Evolutionary conservation across 2,329 filamentous ascomycete species (phyloP), one percentile per base, ranked within the genome.

Genomic region (Aspergillus pseudotamarii): DNA sequence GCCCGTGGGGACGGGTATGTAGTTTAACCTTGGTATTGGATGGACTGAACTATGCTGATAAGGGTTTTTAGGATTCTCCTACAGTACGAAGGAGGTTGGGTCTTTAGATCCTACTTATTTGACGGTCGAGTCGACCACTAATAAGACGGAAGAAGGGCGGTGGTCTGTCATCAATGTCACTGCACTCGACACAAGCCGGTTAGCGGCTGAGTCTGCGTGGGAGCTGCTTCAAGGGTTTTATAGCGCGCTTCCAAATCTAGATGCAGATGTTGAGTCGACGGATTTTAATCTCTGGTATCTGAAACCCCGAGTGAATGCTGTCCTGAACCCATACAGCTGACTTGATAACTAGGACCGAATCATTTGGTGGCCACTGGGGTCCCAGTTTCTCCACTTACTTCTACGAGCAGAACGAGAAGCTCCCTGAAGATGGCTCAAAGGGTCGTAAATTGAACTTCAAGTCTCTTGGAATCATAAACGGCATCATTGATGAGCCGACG

Each of bases 251-350:
- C 80, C 82, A 28, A 77, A 81, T 64, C 72, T 86, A 8, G 82
- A 84, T 66, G 75, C 76, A 19, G 77, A 77, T 19, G 78, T 86
- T 61, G 79, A 81, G 63, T 83, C 81, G 32, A 84, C 81, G 67
- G 81, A 79, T 38, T 86, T 88, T 71, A 86, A 87, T 64, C 77
- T 88, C 41, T 88, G 85, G 79, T 87, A 86, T 0, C 86, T 88
- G 72, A 83, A 80, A 76, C 43, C 78, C 80, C 63, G 80, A 79
- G 56, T 83, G 72, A 76, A 78, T 72, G 21, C 4, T 14, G 2
- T 23, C 3, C 23, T 28, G 6, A 8, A 16, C 34, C 6, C 14
- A 38, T 21, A 21, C 4, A 9, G 14, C 51, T 54, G 30, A 54
- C 21, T 48, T n/a, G 21, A 62, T 73, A 71, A 70, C 55, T 10